Conservation (phyloP, 2,329 filamentous ascomycete genomes). For the Nigrospora oryzae region DNA sequence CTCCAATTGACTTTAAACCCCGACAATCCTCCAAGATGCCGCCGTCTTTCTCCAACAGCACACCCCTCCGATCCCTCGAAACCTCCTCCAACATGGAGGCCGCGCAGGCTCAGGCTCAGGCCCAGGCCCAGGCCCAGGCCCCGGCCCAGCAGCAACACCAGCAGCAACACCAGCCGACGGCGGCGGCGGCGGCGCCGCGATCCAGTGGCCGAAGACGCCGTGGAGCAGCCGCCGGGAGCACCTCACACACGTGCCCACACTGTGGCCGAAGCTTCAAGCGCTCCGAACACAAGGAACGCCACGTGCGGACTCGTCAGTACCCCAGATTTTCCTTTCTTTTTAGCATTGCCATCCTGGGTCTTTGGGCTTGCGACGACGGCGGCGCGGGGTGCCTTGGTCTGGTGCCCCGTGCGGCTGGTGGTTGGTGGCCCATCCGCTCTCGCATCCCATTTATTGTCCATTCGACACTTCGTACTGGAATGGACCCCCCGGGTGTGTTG, state of each 20-base stretch:
- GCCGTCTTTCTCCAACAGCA: neutral
- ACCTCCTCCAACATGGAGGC: slow-evolving; percentile 5
- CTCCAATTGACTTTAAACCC: neutral
- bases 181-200: slow-evolving; percentile 6
- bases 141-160: too few species aligned
- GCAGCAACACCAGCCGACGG: too few species aligned
- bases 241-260: slow-evolving; percentile 25
- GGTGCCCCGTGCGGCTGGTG: too few species aligned
- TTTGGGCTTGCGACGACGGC: too few species aligned
- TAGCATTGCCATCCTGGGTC: too few species aligned
- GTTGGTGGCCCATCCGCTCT: too few species aligned
- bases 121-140: slow-evolving; percentile 3
- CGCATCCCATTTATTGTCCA: too few species aligned
- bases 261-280: slow-evolving; percentile 35
- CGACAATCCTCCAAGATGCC: neutral
- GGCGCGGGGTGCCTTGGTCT: too few species aligned
- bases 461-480: too few species aligned
- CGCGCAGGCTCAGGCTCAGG: neutral
- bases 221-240: slow-evolving; percentile 7
- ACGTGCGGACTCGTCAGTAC: slow-evolving; percentile 34
- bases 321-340: slow-evolving; percentile 4
- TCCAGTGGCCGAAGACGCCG: slow-evolving; percentile 9
- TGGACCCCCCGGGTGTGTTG: too few species aligned
- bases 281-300: slow-evolving; percentile 35
- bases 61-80: neutral